Conservation (phyloP, 1,284 basidiomycete species). For the Ganoderma sp. region DNA sequence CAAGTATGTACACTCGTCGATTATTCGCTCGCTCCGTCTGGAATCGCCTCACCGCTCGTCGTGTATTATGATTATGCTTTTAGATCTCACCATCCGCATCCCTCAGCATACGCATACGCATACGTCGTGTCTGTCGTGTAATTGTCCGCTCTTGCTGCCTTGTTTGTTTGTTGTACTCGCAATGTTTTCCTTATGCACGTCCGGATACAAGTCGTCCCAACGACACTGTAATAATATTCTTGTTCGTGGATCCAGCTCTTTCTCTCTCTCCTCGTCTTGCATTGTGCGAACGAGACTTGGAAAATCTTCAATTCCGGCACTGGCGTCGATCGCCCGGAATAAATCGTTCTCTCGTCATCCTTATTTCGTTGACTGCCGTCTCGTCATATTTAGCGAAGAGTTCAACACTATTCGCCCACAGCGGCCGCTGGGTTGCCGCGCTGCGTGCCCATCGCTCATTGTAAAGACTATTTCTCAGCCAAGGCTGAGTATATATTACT, state of each 20-base stretch:
- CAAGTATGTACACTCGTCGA: background rate
- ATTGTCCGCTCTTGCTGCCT: constrained; percentile 2
- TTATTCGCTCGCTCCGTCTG: constrained; percentile 6
- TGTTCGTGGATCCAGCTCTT: background rate
- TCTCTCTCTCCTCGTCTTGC: background rate
- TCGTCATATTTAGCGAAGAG: no score
- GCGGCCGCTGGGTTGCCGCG: no score
- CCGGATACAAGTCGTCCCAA: background rate
- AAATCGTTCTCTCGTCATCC: no score
- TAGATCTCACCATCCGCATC: background rate
- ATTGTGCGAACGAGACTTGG: background rate
- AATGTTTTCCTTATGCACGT: constrained; percentile 14
- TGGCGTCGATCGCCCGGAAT: background rate
- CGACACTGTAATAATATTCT: constrained; percentile 10
- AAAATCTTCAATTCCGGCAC: background rate
- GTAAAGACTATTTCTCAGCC: no score
- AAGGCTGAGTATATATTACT: no score
- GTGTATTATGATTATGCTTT: background rate
- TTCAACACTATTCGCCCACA: no score
- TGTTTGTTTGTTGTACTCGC: constrained; percentile 12
- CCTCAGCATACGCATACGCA: constrained; percentile 3
- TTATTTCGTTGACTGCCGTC: no score
- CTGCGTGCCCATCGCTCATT: no score
- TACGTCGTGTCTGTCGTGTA: constrained; percentile 8
- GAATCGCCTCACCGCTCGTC: background rate